These are phyloP conservation scores for Pythium dissotocum DNA, from an alignment of 352 stramenopile species.

Conservation along the genomic window DNA sequence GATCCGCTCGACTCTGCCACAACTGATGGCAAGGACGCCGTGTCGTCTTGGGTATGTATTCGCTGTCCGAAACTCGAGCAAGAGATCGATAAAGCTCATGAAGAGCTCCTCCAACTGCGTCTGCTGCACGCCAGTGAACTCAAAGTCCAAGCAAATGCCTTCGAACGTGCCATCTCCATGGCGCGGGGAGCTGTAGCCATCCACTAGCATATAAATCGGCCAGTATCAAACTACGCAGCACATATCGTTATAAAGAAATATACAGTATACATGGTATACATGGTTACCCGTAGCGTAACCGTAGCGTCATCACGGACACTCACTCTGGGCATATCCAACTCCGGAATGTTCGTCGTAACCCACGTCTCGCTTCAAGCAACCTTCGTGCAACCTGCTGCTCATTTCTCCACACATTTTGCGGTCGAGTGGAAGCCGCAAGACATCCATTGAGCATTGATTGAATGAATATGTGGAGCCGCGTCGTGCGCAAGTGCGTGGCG, in stretches of 20 bases:
- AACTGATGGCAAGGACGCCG: background rate
- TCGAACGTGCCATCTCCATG: constrained; percentile 11
- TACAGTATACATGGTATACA: constrained; percentile 1
- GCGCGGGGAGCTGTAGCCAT: background rate
- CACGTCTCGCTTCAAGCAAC: constrained; percentile 5
- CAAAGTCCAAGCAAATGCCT: constrained; percentile 33
- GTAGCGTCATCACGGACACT: background rate
- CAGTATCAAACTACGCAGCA: background rate
- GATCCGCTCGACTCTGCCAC: constrained; percentile 18
- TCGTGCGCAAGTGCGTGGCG: constrained; percentile 23
- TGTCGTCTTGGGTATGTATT: constrained; percentile 17
- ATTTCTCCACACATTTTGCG: constrained; percentile 9
- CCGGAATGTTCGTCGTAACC: constrained; percentile 4
- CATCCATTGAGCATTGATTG: background rate
- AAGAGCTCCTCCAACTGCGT: constrained; percentile 33
- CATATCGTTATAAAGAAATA: background rate
- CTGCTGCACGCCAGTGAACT: constrained; percentile 38
- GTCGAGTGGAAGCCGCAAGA: constrained; percentile 3
- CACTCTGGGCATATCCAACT: background rate
- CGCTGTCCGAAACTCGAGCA: constrained; percentile 30
- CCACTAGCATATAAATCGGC: background rate
- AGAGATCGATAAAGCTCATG: constrained; percentile 24
- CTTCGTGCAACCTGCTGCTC: constrained; percentile 25
- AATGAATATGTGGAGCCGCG: constrained; percentile 29
- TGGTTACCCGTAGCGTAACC: background rate